A percentile compares a stretch with the other conserved stretches of the same genome.
phyloP scores from a whole-genome alignment of 495 filamentous ascomycete genomes.

The Pyrenula massariospora region DNA sequence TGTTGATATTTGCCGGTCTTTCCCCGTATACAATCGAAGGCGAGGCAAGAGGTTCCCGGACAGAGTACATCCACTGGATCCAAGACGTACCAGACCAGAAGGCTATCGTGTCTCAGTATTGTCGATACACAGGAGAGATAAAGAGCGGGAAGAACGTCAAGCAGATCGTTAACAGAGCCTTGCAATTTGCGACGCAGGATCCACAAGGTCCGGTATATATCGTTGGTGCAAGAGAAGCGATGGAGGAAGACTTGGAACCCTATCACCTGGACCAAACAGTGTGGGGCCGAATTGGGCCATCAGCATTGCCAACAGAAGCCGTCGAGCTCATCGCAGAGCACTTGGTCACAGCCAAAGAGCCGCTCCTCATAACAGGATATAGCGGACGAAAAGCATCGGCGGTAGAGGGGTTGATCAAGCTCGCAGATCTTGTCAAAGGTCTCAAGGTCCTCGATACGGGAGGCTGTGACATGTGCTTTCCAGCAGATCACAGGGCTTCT shows the following conservation, averaged over 20 bases:
- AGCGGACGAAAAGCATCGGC: slow-evolving; percentile 62
- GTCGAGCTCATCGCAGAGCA: slow-evolving; percentile 58
- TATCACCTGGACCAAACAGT: slow-evolving; percentile 61
- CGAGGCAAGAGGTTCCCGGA: slow-evolving; percentile 76
- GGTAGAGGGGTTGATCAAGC: slow-evolving; percentile 57
- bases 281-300: slow-evolving; percentile 67
- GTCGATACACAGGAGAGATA: slow-evolving; percentile 81
- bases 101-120: slow-evolving; percentile 85
- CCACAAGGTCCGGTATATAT: slow-evolving; percentile 84
- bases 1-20: slow-evolving; percentile 84
- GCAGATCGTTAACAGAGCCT: slow-evolving; percentile 84
- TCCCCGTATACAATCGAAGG: slow-evolving; percentile 86
- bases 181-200: slow-evolving; percentile 74
- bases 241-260: slow-evolving; percentile 84
- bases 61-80: slow-evolving; percentile 97
- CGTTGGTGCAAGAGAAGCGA: slow-evolving; percentile 71
- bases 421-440: slow-evolving; percentile 69
- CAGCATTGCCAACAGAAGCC: slow-evolving; percentile 56
- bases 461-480: slow-evolving; percentile 94
- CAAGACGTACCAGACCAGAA: slow-evolving; percentile 95
- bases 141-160: slow-evolving; percentile 91
- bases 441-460: slow-evolving; percentile 80
- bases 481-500: slow-evolving; percentile 62
- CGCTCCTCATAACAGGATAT: slow-evolving; percentile 76
- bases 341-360: slow-evolving; percentile 60